Conservation (phyloP, 208 protist species). For the Acanthamoeba culbertsoni region DNA sequence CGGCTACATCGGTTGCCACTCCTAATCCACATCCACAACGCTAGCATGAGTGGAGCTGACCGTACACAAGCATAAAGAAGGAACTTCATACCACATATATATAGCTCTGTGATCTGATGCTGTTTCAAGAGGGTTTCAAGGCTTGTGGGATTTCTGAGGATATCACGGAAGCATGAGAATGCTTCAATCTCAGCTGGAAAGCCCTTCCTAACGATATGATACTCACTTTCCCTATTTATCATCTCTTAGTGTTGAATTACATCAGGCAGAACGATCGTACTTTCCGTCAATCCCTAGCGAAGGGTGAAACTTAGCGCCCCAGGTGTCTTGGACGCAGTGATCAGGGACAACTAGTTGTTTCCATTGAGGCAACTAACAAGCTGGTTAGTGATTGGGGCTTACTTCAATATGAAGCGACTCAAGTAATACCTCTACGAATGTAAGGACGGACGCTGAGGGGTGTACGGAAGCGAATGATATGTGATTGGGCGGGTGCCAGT, state of each 20-base stretch:
- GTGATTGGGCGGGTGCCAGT: constrained; percentile 82
- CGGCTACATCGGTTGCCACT: constrained; percentile 39
- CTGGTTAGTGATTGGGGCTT: background rate
- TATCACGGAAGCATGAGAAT: constrained; percentile 44
- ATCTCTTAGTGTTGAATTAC: background rate
- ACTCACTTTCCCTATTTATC: too few species aligned
- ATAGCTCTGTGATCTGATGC: background rate
- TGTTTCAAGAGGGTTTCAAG: background rate
- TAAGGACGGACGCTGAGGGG: constrained; percentile 57
- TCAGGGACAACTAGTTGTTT: constrained; percentile 82
- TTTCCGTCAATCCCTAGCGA: background rate
- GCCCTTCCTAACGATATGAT: background rate
- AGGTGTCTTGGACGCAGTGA: constrained; percentile 80
- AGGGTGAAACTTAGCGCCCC: constrained; percentile 77
- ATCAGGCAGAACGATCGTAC: background rate
- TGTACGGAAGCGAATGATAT: constrained; percentile 80
- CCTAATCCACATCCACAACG: background rate
- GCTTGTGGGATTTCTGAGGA: background rate
- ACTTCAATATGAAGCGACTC: too few species aligned
- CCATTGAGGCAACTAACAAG: background rate
- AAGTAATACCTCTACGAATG: constrained; percentile 36
- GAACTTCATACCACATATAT: constrained; percentile 3
- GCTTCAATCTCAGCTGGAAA: constrained; percentile 22
- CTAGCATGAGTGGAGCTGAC: background rate
- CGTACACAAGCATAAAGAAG: background rate